Evolutionary conservation across 768 basidiomycete species (phyloP), one percentile per base, ranked within the genome.

Genomic region (Lepiota subincarnata): DNA sequence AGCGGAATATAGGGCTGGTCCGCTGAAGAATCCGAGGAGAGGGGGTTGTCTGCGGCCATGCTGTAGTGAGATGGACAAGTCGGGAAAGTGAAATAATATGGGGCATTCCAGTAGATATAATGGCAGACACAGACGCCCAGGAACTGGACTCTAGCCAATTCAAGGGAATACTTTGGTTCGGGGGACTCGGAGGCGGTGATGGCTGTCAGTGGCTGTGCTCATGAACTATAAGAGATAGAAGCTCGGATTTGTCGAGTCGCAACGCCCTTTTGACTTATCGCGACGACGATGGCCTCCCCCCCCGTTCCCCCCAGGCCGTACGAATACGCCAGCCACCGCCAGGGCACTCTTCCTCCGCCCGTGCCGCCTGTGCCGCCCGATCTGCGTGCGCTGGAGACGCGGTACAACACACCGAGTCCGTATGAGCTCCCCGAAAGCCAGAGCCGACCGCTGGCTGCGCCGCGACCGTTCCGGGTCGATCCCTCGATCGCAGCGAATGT

Each of bases 401-500:
- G 59, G 3, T 64, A 62, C 56, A 62, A 55, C 43, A 64, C 63
- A 1, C 64, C 66, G 2, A 66, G 61, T 16, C 63, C 56, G 10
- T 70, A 69, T 47, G 70, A 70, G 39, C 24, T 24, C 3, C 24
- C 24, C 24, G 24, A 24, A 46, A 56, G 50, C 62, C 55, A 45
- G 63, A 59, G 16, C 76, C 79, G 2, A 55, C 74, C 85, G 3
- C 67, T 88, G 16, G 77, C 77, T 2, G 87, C 87, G 0, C 87
- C 87, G 4, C 73, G 82, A 10, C 85, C 87, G 0, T 82, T 85
- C 59, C 77, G 80, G 36, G 52, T 84, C 11, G 80, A 84, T 59
- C 82, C 82, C 8, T 74, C 72, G 56, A 64, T 87, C 0, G 82
- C 85, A 16, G 75, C 78, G 28, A 84, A 86, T 62, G 87, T 85